Percentiles rank a stretch among this genome's conserved stretches.
phyloP scores from a whole-genome alignment of 208 protist genomes.

The Kentomonas sorsogonicus region DNA sequence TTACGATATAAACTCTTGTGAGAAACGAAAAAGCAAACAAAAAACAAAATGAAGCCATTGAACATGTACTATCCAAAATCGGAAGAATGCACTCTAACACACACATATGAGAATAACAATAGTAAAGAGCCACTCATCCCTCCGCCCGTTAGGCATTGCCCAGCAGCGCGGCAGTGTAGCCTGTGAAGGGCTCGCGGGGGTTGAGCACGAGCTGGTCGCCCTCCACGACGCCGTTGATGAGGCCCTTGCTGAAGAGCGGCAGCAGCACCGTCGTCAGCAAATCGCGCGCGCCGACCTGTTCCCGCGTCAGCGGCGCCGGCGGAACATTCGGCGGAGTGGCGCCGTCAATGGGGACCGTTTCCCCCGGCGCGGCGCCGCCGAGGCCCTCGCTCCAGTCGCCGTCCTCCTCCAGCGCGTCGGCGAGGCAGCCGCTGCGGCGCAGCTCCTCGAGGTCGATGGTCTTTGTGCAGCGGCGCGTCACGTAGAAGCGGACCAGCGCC shows the following conservation, averaged over 20 bases:
- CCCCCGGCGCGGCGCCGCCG: slow-evolving; percentile 2
- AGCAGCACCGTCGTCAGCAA: slow-evolving; percentile 29
- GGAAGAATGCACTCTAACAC: background rate
- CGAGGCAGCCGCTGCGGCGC: slow-evolving; percentile 46
- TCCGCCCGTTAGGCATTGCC: no score
- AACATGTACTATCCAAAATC: background rate
- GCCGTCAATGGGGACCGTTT: background rate
- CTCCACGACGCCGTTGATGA: slow-evolving; percentile 82
- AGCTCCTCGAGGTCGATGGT: slow-evolving; percentile 50
- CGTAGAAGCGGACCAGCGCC: slow-evolving; percentile 80
- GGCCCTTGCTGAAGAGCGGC: slow-evolving; percentile 61
- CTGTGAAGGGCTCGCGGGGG: slow-evolving; percentile 54
- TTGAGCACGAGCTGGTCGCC: slow-evolving; percentile 50
- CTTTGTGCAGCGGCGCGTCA: slow-evolving; percentile 22
- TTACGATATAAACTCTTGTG: no score
- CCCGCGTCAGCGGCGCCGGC: background rate
- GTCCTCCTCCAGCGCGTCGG: slow-evolving; percentile 28
- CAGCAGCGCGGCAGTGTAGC: slow-evolving; percentile 26
- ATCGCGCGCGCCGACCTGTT: background rate
- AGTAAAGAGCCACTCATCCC: background rate
- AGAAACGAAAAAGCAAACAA: no score
- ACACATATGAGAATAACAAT: background rate
- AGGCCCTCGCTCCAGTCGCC: background rate
- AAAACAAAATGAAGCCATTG: no score
- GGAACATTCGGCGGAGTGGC: no score